A percentile compares a stretch with the other conserved stretches of the same genome.
Evolutionary conservation across 805 yeast genomes (phyloP).

Genomic region (Candida broadrunensis): DNA sequence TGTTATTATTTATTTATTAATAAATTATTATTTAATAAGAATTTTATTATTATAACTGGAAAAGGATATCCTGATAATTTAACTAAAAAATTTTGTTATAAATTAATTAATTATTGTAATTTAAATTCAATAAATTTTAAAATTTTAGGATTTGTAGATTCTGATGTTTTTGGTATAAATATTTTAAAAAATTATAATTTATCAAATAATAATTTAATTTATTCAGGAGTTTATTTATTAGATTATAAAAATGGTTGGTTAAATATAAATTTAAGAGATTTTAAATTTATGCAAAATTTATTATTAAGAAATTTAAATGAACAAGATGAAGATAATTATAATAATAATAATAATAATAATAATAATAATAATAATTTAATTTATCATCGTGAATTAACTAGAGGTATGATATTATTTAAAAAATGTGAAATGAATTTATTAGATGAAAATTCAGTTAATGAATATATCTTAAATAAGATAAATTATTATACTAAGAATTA

Average conservation of each 20-base stretch:
- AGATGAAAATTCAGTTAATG: not conserved
- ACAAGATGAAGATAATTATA: not conserved
- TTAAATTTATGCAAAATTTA: constrained; percentile 13
- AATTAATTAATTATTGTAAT: not conserved
- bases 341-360: too few species aligned
- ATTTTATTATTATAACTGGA: constrained; percentile 48
- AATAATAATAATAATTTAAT: not conserved
- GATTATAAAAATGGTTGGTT: constrained; percentile 33
- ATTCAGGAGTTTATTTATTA: constrained; percentile 40
- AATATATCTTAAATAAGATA: not conserved
- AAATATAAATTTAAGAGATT: constrained; percentile 18
- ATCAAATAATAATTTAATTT: constrained; percentile 16
- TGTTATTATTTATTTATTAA: constrained; percentile 11
- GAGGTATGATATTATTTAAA: constrained; percentile 47
- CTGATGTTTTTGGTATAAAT: constrained; percentile 62
- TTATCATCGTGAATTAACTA: constrained; percentile 47
- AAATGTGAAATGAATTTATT: constrained; percentile 58
- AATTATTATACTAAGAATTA: not conserved
- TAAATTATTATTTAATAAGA: not conserved
- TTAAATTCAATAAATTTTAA: not conserved
- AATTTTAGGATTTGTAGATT: constrained; percentile 52
- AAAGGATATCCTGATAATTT: constrained; percentile 65
- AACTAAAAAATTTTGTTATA: constrained; percentile 42
- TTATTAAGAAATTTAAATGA: constrained; percentile 3
- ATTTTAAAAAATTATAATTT: constrained; percentile 41